These are phyloP conservation scores for Chalciporus piperatus DNA, from an alignment of 768 basidiomycete species.

Conservation along the genomic window DNA sequence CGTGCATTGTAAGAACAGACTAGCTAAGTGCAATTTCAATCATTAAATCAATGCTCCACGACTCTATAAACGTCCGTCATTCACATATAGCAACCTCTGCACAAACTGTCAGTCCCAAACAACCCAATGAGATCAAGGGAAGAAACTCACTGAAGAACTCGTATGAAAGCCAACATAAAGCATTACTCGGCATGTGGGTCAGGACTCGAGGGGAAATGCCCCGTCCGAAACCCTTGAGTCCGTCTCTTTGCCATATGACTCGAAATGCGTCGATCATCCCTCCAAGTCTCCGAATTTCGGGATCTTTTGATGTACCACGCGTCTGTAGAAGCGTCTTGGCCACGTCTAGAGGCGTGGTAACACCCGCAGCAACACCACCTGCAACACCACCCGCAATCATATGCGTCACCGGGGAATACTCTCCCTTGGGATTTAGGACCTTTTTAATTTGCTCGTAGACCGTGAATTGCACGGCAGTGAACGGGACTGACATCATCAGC, in stretches of 20 bases:
- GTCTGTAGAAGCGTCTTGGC: slow-evolving; percentile 98
- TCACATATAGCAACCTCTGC: slow-evolving; percentile 66
- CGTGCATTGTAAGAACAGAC: slow-evolving; percentile 10
- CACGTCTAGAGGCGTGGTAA: slow-evolving; percentile 96
- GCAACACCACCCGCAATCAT: slow-evolving; percentile 89
- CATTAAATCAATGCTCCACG: slow-evolving; percentile 6
- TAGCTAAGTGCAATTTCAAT: not conserved
- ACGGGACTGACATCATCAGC: slow-evolving; percentile 92
- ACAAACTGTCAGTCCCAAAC: slow-evolving; percentile 11
- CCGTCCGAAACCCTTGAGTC: slow-evolving; percentile 78
- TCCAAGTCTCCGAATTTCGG: slow-evolving; percentile 75
- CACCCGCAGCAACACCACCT: slow-evolving; percentile 90
- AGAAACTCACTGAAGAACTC: slow-evolving; percentile 92
- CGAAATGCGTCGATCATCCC: slow-evolving; percentile 88
- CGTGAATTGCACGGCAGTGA: slow-evolving; percentile 97
- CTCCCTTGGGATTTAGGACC: slow-evolving; percentile 77
- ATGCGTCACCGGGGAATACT: slow-evolving; percentile 93
- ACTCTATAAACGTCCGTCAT: slow-evolving; percentile 24
- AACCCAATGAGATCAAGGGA: not conserved
- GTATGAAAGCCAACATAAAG: slow-evolving; percentile 95
- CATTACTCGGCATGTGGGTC: slow-evolving; percentile 96
- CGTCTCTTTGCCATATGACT: slow-evolving; percentile 86
- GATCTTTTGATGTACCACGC: slow-evolving; percentile 82
- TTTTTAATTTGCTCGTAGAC: slow-evolving; percentile 93
- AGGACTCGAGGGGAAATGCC: slow-evolving; percentile 90